Evolutionary conservation across 192 early-diverging fungal species (phyloP).

Genomic region (Coemansia pectinata): DNA sequence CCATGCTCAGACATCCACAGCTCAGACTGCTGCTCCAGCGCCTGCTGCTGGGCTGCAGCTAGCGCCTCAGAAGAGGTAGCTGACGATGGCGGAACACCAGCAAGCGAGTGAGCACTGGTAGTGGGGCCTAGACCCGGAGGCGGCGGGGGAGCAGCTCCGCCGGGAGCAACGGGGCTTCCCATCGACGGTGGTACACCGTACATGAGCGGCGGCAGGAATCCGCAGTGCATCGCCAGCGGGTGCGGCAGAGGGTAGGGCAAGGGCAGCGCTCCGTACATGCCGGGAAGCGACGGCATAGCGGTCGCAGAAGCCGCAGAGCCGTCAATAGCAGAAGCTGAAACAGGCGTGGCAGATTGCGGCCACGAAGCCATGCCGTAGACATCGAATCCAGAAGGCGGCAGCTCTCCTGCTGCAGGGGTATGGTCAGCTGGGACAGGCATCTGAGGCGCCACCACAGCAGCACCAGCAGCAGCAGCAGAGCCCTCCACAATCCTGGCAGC

Average conservation of each 20-base stretch:
- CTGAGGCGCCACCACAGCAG: neutral
- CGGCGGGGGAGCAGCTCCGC: constrained; percentile 1
- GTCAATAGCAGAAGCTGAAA: neutral
- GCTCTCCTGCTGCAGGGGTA: neutral
- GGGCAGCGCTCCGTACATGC: constrained; percentile 42
- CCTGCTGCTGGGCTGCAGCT: neutral
- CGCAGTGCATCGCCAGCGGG: constrained; percentile 47
- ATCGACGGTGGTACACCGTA: constrained; percentile 30
- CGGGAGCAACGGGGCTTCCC: constrained; percentile 5
- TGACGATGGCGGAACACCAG: neutral
- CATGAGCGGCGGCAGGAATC: constrained; percentile 50
- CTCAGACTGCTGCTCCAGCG: neutral
- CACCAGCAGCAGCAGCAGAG: neutral
- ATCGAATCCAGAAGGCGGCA: constrained; percentile 23
- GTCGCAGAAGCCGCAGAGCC: neutral
- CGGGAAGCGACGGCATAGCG: constrained; percentile 9
- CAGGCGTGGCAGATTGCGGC: neutral
- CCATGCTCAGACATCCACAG: constrained; percentile 6
- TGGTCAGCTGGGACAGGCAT: constrained; percentile 29
- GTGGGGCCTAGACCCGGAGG: neutral
- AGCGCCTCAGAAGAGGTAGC: neutral
- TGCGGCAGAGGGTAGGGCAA: constrained; percentile 31
- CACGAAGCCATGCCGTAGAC: constrained; percentile 12
- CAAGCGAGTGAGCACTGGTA: neutral
- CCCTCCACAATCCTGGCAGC: neutral